phyloP scores from a whole-genome alignment of 768 basidiomycete genomes.

The Termitomyces sp. region DNA sequence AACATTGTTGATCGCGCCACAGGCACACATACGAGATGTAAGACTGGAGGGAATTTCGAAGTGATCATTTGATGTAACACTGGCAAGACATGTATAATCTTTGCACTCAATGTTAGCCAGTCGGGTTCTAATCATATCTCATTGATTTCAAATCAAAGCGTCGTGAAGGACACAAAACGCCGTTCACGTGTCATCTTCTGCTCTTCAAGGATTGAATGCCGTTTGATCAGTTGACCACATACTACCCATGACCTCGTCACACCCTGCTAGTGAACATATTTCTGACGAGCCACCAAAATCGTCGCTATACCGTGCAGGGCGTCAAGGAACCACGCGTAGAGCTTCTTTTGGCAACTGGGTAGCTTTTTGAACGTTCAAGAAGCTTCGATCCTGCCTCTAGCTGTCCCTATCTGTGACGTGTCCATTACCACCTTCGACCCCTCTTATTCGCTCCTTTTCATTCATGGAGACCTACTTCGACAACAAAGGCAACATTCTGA shows the following conservation, averaged over 20 bases:
- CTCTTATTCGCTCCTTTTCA: background rate
- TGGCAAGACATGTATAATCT: background rate
- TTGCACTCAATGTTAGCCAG: background rate
- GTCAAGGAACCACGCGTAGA: background rate
- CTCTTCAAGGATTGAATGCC: background rate
- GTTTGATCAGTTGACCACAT: background rate
- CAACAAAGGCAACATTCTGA: constrained; percentile 44
- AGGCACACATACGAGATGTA: background rate
- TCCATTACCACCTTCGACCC: background rate
- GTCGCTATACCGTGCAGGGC: background rate
- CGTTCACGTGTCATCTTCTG: background rate
- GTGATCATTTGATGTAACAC: constrained; percentile 3
- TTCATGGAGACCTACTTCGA: constrained; percentile 48
- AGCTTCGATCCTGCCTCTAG: background rate
- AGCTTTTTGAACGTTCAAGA: background rate
- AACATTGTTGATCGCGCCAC: constrained; percentile 3
- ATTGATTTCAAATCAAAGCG: background rate
- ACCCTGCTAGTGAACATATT: background rate
- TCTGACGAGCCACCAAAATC: background rate
- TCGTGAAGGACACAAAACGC: background rate
- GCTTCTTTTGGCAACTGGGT: background rate
- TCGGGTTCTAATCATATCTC: background rate
- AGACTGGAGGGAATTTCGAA: constrained; percentile 1
- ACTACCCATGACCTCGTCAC: constrained; percentile 5
- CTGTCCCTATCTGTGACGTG: constrained; percentile 1